Base-by-base conservation (phyloP, 768 basidiomycete genomes). In the Auriculariales sp. region DNA sequence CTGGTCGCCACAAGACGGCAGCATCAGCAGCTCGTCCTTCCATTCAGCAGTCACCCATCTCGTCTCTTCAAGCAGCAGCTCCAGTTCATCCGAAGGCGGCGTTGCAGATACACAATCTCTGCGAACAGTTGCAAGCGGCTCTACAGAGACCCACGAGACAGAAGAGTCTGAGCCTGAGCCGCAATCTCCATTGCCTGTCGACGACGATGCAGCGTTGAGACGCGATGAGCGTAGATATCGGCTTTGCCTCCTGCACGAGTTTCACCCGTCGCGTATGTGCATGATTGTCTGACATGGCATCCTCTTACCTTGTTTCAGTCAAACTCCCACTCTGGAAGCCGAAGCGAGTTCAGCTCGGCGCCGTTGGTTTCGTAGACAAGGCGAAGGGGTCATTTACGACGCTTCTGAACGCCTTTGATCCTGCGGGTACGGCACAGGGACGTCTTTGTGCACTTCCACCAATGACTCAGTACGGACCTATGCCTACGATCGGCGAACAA, bases 241-340 rank as follows among this genome's bases (percentile, higher is more conserved):
- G 28, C 67, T 81, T 52, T 64, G 82, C 49, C 63, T 82, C 44
- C 71, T 69, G 35, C 87, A 89, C 53, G 68, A 73, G 24, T 88
- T 79, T 63, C 79, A 90, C 59, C 70, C 73, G 19, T 77, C 79
- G 12, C 58, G 84, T 85, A 57, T 55, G 81, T 65, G 47, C 2
- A 49, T 47, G 3, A 0, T 17, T 27, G 42, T 50, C 29, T 39
- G 17, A 28, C 34, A 7, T 6, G 34, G 15, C 19, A 44, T 3
- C 9, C 25, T 42, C 28, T 51, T 42, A 24, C 47, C 28, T 34
- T 47, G 46, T 30, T 27, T 3, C 30, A 81, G 79, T 85, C 52
- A 75, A 70, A 0, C 62, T 81, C 19, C 81, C 86, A 5, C 63
- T 88, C 4, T 91, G 86, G 86, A 70, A 67, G 3, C 87, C 87